Base-by-base conservation (phyloP, 2,329 filamentous ascomycete genomes). In the Botrytis aclada region DNA sequence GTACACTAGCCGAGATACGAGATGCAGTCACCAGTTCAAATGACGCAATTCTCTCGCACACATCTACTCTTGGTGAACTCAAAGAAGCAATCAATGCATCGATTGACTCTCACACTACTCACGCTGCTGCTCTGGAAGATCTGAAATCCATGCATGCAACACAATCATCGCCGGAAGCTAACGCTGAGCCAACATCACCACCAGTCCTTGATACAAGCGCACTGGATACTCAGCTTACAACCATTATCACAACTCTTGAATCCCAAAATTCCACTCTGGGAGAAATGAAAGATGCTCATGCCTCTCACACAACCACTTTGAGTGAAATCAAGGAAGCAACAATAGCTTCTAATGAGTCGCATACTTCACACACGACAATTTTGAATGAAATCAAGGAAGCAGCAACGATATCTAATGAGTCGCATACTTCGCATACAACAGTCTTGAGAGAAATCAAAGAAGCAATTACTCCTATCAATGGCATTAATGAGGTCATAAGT, bases 381-480 rank as follows among this genome's bases (percentile, higher is more conserved):
- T 62, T 79, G 25, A 51, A 51, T 1, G 75, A 77, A 47, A 75
- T 79, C 60, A 79, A 78, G 47, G 75, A 77, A 32, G 69, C 73
- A 25, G 72, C 74, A 3, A 58, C 70, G 20, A 70, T 60, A 54
- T 76, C 75, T 25, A 74, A 77, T 47, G 73, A 75, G 9, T 67
- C 74, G 3, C 71, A 76, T 29, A 71, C 63, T 6, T 69, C 72
- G 14, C 73, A 76, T 20, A n/a, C 58, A 0, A 29, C 69, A 41
- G 22, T 45, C 10, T 37, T 74, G 74, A 63, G 75, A 72, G 37
- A 65, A 74, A 25, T 72, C 72, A 51, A 58, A 51, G n/a, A 74
- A 9, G 10, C 37, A 12, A 69, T 3, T 56, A 5, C 10, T 8
- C 47, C n/a, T 32, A 8, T 69, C 1, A 2, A 32, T 29, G 65